Conservation (phyloP, 2,329 filamentous ascomycete species). For the Penicillium sp. region DNA sequence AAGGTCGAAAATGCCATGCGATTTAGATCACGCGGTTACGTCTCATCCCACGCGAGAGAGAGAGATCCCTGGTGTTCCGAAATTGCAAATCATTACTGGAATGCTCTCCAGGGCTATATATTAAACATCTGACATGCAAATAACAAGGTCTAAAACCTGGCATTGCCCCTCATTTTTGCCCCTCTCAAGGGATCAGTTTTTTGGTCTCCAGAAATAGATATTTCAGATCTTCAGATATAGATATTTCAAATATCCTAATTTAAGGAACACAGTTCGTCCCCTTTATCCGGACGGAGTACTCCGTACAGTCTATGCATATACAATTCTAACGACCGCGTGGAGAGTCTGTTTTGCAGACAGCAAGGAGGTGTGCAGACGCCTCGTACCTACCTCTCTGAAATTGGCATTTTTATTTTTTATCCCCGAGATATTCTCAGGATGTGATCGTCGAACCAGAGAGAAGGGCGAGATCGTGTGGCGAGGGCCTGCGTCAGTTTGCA, state of each 20-base stretch:
- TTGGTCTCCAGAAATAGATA: not conserved
- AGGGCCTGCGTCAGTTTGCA: not conserved
- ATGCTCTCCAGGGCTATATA: not conserved
- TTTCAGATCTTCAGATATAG: no score
- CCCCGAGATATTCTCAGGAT: not conserved
- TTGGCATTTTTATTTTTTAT: not conserved
- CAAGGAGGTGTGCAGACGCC: conserved; percentile 3
- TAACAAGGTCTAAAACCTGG: not conserved
- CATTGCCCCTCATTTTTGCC: conserved; percentile 1
- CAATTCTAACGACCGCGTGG: conserved; percentile 3
- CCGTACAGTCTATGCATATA: not conserved
- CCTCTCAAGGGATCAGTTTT: not conserved
- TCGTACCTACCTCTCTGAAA: not conserved
- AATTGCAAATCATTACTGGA: not conserved
- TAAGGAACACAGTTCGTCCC: not conserved
- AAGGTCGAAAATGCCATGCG: not conserved
- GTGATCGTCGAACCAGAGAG: conserved; percentile 8
- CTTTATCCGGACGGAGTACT: not conserved
- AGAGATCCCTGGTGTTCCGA: not conserved
- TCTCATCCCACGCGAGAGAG: not conserved
- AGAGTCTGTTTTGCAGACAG: conserved; percentile 9
- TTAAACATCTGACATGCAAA: not conserved
- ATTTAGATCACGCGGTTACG: not conserved
- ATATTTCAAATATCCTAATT: no score
- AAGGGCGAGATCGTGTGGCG: not conserved